Conservation (phyloP, 768 basidiomycete species). For the Rhodotorula graminis region DNA sequence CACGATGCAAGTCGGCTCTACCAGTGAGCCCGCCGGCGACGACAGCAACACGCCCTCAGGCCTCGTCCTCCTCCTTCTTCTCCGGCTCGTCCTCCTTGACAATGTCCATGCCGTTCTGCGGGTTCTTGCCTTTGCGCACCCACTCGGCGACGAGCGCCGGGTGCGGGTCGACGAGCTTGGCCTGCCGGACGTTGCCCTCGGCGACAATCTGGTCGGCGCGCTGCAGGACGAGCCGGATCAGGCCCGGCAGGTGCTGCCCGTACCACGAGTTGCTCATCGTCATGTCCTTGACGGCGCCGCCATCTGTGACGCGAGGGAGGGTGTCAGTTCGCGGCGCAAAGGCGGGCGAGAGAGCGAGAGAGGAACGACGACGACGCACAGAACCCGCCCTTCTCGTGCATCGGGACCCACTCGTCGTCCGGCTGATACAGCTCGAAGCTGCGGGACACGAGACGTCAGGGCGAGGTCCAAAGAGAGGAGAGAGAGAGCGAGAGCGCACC, state of each 20-base stretch:
- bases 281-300: constrained; percentile 1
- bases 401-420: neutral
- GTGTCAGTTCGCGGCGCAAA: neutral
- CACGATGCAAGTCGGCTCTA: too few species aligned
- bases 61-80: too few species aligned
- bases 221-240: neutral
- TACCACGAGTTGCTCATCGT: constrained; percentile 11
- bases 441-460: neutral
- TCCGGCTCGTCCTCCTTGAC: neutral
- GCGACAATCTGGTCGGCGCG: neutral
- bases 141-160: neutral
- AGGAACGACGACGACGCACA: neutral
- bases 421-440: constrained; percentile 13
- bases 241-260: constrained; percentile 7
- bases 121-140: neutral
- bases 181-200: neutral
- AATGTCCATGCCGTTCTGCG: neutral
- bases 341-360: neutral
- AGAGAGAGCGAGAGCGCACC: neutral
- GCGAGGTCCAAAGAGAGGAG: too few species aligned
- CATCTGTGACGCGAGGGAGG: neutral
- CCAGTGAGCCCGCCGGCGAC: too few species aligned
- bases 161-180: neutral
- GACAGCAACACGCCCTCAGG: too few species aligned
- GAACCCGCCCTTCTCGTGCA: neutral